These are phyloP conservation scores for Candida mattraensis DNA, from an alignment of 805 yeast species.

Conservation along the genomic window DNA sequence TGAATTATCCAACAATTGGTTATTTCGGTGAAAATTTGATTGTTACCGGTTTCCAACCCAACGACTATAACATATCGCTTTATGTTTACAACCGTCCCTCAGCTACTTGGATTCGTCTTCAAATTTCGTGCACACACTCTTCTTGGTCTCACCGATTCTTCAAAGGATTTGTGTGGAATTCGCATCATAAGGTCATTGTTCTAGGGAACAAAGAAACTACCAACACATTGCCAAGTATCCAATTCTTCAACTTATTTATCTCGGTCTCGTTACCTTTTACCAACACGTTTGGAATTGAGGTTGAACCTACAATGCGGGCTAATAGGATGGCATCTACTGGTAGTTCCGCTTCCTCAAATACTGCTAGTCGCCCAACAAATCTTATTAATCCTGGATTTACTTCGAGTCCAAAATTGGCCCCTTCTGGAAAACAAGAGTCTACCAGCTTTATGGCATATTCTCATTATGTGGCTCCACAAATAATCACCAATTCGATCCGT, in stretches of 20 bases:
- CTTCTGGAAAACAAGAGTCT: slow-evolving; percentile 7
- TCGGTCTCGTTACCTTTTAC: slow-evolving; percentile 55
- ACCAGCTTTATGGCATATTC: slow-evolving; percentile 66
- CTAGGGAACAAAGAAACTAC: slow-evolving; percentile 54
- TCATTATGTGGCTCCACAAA: slow-evolving; percentile 71
- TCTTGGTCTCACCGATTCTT: slow-evolving; percentile 59
- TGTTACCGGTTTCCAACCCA: slow-evolving; percentile 56
- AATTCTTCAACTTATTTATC: slow-evolving; percentile 47
- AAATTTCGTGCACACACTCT: slow-evolving; percentile 52
- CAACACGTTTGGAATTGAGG: slow-evolving; percentile 38
- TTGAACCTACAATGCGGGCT: background rate
- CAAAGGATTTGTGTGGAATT: slow-evolving; percentile 72
- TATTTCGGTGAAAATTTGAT: slow-evolving; percentile 66
- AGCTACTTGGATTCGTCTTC: slow-evolving; percentile 64
- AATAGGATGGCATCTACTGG: background rate
- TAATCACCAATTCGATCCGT: slow-evolving; percentile 61
- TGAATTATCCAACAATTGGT: slow-evolving; percentile 59
- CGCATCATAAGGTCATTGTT: slow-evolving; percentile 69
- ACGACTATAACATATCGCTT: slow-evolving; percentile 46
- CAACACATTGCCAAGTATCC: slow-evolving; percentile 44
- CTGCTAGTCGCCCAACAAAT: background rate
- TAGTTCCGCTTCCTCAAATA: background rate
- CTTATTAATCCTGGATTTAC: background rate
- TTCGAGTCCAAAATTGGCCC: slow-evolving; percentile 2
- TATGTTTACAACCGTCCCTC: slow-evolving; percentile 54